These are phyloP conservation scores for Hyphopichia pseudoburtonii DNA, from an alignment of 1,139 yeast species.

Conservation along the genomic window DNA sequence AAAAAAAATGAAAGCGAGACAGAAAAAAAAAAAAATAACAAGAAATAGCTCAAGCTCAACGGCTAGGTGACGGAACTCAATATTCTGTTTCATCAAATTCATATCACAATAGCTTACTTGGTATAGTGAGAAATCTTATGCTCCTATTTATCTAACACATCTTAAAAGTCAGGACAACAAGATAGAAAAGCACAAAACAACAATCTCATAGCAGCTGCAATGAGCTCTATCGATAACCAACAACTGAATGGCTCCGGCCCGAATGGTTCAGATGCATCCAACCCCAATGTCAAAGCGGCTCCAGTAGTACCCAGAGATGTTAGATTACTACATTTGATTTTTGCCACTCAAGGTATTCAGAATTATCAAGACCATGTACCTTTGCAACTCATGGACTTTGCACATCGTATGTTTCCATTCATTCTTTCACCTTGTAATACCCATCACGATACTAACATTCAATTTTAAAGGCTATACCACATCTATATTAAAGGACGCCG, in stretches of 20 bases:
- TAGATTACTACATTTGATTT: slow-evolving; percentile 79
- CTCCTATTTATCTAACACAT: too few species aligned
- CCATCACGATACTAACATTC: slow-evolving; percentile 16
- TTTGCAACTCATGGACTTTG: slow-evolving; percentile 92
- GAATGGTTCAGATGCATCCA: neutral
- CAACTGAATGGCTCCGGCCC: neutral
- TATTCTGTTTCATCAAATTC: too few species aligned
- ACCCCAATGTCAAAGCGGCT: slow-evolving; percentile 6
- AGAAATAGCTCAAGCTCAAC: too few species aligned
- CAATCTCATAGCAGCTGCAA: too few species aligned
- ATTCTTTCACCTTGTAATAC: neutral
- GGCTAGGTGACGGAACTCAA: too few species aligned
- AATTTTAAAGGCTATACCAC: slow-evolving; percentile 62
- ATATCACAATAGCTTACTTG: too few species aligned
- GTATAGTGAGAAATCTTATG: too few species aligned
- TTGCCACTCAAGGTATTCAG: slow-evolving; percentile 92
- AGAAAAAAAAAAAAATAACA: too few species aligned
- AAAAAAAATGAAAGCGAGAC: too few species aligned
- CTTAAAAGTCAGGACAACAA: too few species aligned
- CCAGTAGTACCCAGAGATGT: slow-evolving; percentile 79
- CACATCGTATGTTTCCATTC: slow-evolving; percentile 54
- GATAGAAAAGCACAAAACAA: too few species aligned
- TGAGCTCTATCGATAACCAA: slow-evolving; percentile 2
- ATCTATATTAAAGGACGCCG: slow-evolving; percentile 84
- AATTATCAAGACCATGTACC: slow-evolving; percentile 96